Percentiles rank a stretch among this genome's conserved stretches.
These are phyloP conservation scores for Bacterosira constricta DNA, from an alignment of 108 stramenopile genomes.

Conservation along the genomic window DNA sequence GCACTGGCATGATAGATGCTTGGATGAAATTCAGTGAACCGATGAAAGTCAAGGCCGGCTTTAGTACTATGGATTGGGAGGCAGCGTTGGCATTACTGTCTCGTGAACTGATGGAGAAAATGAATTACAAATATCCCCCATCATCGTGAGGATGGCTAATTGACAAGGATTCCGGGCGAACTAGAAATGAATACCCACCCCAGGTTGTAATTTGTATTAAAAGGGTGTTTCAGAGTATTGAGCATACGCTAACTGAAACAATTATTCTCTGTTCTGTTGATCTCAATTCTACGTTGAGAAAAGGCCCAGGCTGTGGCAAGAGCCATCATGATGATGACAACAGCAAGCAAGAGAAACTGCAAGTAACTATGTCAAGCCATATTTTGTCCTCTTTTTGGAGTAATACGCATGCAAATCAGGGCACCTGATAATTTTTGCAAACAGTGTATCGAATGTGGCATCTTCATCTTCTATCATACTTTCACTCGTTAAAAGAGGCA, in stretches of 20 bases:
- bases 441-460: conserved; percentile 36
- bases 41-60: conserved; percentile 47
- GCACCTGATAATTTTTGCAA: conserved; percentile 45
- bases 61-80: conserved; percentile 57
- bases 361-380: too few relatives aligned
- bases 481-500: background rate
- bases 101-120: conserved; percentile 52
- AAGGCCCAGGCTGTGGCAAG: too few relatives aligned
- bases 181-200: too few relatives aligned
- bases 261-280: too few relatives aligned
- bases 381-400: background rate
- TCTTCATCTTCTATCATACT: background rate
- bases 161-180: too few relatives aligned
- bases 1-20: conserved; percentile 67
- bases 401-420: conserved; percentile 16
- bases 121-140: conserved; percentile 72
- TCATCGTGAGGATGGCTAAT: conserved; percentile 5
- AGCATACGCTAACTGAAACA: too few relatives aligned
- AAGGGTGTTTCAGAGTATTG: too few relatives aligned
- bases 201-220: too few relatives aligned
- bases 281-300: too few relatives aligned
- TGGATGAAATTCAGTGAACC: conserved; percentile 78
- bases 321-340: too few relatives aligned
- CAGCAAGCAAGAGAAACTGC: too few relatives aligned
- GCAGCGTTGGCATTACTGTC: conserved; percentile 46